Conservation (phyloP, 2,329 filamentous ascomycete genomes). For the Colletotrichum lini region DNA sequence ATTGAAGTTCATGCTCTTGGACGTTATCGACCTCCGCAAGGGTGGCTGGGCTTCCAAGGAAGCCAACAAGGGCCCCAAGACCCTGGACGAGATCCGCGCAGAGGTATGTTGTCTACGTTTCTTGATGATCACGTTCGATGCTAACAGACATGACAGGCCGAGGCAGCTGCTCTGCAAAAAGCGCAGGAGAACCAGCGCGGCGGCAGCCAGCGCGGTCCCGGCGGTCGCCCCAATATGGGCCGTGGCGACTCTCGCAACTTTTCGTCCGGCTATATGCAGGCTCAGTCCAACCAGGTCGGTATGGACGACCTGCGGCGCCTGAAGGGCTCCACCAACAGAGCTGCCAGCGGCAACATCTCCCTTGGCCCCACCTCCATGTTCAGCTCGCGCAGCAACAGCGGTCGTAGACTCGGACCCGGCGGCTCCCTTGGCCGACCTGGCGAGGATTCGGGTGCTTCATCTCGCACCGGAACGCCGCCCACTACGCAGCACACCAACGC, state of each 20-base stretch:
- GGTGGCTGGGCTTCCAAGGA: slow-evolving; percentile 89
- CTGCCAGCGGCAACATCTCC: slow-evolving; percentile 74
- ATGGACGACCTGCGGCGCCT: slow-evolving; percentile 93
- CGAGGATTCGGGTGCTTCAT: slow-evolving; percentile 90
- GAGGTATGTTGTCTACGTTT: slow-evolving; percentile 66
- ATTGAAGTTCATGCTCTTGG: slow-evolving; percentile 96
- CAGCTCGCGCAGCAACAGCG: slow-evolving; percentile 90
- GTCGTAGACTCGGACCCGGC: slow-evolving; percentile 83
- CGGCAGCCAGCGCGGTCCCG: slow-evolving; percentile 75
- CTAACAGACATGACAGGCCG: slow-evolving; percentile 62
- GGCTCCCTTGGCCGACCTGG: slow-evolving; percentile 79
- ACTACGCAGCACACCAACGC: slow-evolving; percentile 85
- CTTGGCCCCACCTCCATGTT: slow-evolving; percentile 91
- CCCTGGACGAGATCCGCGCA: slow-evolving; percentile 90
- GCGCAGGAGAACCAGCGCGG: slow-evolving; percentile 77
- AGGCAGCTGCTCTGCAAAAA: slow-evolving; percentile 84
- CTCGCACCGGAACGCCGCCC: slow-evolving; percentile 90
- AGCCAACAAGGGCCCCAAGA: slow-evolving; percentile 94
- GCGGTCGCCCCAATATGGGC: slow-evolving; percentile 80
- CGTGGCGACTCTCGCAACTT: slow-evolving; percentile 92
- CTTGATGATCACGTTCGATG: slow-evolving; percentile 20
- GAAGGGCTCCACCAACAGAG: slow-evolving; percentile 72
- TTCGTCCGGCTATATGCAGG: slow-evolving; percentile 79
- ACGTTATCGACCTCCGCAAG: slow-evolving; percentile 87
- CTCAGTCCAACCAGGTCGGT: slow-evolving; percentile 86